phyloP scores from a whole-genome alignment of 768 basidiomycete genomes.

The Pleurotus ostreatus region DNA sequence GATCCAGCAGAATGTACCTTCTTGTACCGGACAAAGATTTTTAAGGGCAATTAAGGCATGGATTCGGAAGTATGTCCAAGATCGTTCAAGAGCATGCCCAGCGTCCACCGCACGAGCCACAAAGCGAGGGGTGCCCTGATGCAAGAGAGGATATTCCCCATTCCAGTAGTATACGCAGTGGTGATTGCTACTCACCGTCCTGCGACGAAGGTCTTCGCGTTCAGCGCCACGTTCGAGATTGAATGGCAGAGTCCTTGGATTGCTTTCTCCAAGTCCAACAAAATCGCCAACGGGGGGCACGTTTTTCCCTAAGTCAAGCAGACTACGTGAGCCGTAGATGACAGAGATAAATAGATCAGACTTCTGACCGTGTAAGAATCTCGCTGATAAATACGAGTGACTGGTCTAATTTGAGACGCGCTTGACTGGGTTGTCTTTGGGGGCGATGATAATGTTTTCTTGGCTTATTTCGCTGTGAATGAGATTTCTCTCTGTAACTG shows the following conservation, averaged over 20 bases:
- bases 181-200: no score
- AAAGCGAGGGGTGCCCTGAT: no score
- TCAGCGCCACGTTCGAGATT: neutral
- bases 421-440: neutral
- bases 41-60: no score
- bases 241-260: neutral
- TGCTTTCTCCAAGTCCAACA: neutral
- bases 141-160: no score
- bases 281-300: neutral
- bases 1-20: no score
- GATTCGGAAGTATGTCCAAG: no score
- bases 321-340: no score
- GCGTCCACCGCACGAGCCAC: no score
- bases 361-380: neutral
- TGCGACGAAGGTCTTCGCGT: neutral
- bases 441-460: neutral
- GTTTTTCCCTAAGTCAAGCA: neutral
- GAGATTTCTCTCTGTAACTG: neutral
- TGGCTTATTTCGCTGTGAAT: neutral
- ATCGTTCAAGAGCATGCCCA: no score
- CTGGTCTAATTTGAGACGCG: neutral
- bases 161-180: no score
- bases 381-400: neutral
- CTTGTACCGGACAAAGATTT: no score
- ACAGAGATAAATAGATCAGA: no score